Conservation (phyloP, 2,329 filamentous ascomycete genomes). For the Ophidiomyces ophidiicola region DNA sequence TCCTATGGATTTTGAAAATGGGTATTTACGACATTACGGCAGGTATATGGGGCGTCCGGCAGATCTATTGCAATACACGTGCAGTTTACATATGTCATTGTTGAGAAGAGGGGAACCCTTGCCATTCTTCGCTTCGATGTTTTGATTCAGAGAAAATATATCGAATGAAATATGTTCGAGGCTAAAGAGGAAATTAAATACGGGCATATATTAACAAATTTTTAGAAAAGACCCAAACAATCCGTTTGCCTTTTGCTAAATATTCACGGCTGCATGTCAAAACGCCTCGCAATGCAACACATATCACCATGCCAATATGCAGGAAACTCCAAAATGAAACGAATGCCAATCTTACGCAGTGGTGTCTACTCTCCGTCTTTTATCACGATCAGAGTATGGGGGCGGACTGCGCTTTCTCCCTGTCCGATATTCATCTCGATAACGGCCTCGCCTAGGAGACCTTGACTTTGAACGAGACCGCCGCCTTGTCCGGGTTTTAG, state of each 20-base stretch:
- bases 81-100: too few relatives aligned
- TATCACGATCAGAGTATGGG: constrained; percentile 32
- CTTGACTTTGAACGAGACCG: constrained; percentile 34
- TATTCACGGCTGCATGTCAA: not conserved
- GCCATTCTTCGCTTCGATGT: too few relatives aligned
- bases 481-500: constrained; percentile 37
- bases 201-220: too few relatives aligned
- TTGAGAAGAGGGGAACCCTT: too few relatives aligned
- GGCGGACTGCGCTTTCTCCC: constrained; percentile 33
- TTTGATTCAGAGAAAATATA: too few relatives aligned
- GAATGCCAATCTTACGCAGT: constrained; percentile 3
- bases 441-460: constrained; percentile 24
- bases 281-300: constrained; percentile 9
- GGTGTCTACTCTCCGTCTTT: constrained; percentile 28
- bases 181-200: too few relatives aligned
- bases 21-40: not conserved
- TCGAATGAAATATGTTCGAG: too few relatives aligned
- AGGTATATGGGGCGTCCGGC: not conserved
- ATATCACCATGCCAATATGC: not conserved
- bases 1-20: too few relatives aligned
- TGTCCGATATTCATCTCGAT: constrained; percentile 32
- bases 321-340: not conserved
- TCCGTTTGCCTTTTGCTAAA: too few relatives aligned
- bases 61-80: not conserved
- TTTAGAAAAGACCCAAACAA: too few relatives aligned